A percentile compares a stretch with the other conserved stretches of the same genome.
Conservation (phyloP, 306 rosid species). For the Rosa multiflora region DNA sequence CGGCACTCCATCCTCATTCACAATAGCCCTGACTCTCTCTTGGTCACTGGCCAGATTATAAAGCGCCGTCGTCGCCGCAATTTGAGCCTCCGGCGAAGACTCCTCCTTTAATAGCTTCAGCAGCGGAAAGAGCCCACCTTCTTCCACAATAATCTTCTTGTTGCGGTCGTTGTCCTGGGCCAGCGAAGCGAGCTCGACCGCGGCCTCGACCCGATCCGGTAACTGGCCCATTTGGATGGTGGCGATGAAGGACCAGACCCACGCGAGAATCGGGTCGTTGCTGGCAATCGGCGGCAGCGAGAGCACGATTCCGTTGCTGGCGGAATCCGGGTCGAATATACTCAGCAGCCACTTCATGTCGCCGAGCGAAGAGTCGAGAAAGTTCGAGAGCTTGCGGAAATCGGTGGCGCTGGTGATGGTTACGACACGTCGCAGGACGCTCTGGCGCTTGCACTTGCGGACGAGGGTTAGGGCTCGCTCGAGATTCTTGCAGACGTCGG, state of each 20-base stretch:
- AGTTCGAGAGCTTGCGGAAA: slow-evolving; percentile 39
- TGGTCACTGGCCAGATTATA: slow-evolving; percentile 46
- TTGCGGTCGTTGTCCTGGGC: slow-evolving; percentile 67
- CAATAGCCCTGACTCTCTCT: slow-evolving; percentile 52
- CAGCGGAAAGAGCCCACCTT: slow-evolving; percentile 60
- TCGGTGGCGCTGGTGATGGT: slow-evolving; percentile 58
- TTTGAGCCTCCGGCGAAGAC: slow-evolving; percentile 48
- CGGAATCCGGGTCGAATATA: slow-evolving; percentile 46
- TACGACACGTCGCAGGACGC: slow-evolving; percentile 62
- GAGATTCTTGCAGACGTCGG: slow-evolving; percentile 54
- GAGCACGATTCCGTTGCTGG: slow-evolving; percentile 36
- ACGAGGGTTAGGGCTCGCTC: slow-evolving; percentile 57
- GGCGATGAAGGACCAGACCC: slow-evolving; percentile 82
- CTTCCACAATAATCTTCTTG: slow-evolving; percentile 70
- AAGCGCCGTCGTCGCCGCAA: slow-evolving; percentile 54
- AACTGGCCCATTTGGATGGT: slow-evolving; percentile 66
- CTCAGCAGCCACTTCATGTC: slow-evolving; percentile 73
- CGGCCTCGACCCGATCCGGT: slow-evolving; percentile 57
- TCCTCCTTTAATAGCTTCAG: slow-evolving; percentile 65
- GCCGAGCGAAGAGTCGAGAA: slow-evolving; percentile 63
- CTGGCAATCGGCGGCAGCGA: slow-evolving; percentile 76
- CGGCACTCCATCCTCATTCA: slow-evolving; percentile 52
- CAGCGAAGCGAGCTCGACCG: slow-evolving; percentile 53
- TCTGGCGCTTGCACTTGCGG: slow-evolving; percentile 64
- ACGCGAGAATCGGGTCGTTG: slow-evolving; percentile 71